Conservation (phyloP, 768 basidiomycete genomes). For the Zangia roseola region DNA sequence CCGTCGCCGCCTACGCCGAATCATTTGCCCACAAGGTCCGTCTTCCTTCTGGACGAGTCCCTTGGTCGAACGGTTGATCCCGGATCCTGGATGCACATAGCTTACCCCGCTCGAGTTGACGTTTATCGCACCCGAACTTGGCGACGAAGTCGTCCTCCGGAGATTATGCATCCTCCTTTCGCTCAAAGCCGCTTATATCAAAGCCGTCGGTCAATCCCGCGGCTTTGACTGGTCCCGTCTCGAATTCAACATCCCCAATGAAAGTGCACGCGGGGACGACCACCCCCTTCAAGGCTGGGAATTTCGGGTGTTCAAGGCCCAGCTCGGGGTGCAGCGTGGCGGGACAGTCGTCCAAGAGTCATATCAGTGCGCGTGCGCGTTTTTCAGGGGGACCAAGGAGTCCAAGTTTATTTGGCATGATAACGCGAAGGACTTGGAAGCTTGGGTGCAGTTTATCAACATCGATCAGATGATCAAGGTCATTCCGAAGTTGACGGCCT, state of each 20-base stretch:
- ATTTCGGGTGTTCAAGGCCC: constrained; percentile 76
- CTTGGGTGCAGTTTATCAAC: constrained; percentile 83
- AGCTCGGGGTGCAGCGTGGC: constrained; percentile 63
- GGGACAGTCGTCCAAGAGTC: constrained; percentile 55
- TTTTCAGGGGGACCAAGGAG: constrained; percentile 66
- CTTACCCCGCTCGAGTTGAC: constrained; percentile 51
- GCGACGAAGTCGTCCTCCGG: constrained; percentile 66
- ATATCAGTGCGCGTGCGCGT: constrained; percentile 77
- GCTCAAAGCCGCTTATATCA: constrained; percentile 79
- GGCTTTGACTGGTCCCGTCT: constrained; percentile 82
- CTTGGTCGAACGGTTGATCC: not conserved
- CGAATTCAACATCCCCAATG: constrained; percentile 72
- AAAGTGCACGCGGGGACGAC: constrained; percentile 64
- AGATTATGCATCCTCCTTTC: constrained; percentile 76
- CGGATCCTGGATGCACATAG: constrained; percentile 21
- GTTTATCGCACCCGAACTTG: constrained; percentile 49
- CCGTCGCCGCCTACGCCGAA: constrained; percentile 65
- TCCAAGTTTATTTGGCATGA: constrained; percentile 74
- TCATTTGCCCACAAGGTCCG: constrained; percentile 74
- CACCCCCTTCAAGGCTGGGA: constrained; percentile 79
- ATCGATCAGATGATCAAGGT: constrained; percentile 82
- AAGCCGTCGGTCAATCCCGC: constrained; percentile 76
- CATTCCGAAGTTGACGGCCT: constrained; percentile 69
- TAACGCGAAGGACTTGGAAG: constrained; percentile 62
- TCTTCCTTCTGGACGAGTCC: constrained; percentile 1